phyloP scores from a whole-genome alignment of 2,329 filamentous ascomycete species.

The Trichoderma sp. region DNA sequence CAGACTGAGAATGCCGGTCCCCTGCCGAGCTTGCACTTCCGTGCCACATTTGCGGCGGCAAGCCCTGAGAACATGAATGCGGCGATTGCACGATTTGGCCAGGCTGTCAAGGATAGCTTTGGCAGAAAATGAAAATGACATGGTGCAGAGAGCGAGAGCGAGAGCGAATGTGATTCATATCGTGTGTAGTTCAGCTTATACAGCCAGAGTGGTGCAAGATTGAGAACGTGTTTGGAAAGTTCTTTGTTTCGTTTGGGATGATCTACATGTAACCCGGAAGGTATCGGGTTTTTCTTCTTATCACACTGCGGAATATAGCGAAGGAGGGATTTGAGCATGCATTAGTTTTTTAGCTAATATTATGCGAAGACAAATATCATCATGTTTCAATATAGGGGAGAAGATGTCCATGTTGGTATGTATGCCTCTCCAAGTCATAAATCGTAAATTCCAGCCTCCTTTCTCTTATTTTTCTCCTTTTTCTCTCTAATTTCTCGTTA shows the following conservation, averaged over 20 bases:
- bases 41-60: constrained; percentile 86
- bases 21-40: constrained; percentile 74
- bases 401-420: neutral
- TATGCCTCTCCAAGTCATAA: neutral
- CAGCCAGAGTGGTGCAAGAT: neutral
- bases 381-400: neutral
- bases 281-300: neutral
- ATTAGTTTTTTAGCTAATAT: neutral
- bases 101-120: constrained; percentile 66
- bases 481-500: neutral
- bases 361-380: neutral
- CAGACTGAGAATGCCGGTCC: constrained; percentile 67
- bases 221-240: neutral
- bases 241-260: neutral
- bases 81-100: constrained; percentile 74
- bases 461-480: neutral
- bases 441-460: neutral
- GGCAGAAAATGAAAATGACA: constrained; percentile 36
- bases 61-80: constrained; percentile 68
- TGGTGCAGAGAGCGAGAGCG: neutral
- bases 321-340: neutral
- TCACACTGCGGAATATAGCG: neutral
- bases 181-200: neutral
- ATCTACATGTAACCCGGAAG: neutral
- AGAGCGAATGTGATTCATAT: neutral